Base-by-base conservation (phyloP, 2,329 filamentous ascomycete genomes). In the Neonectria neomacrospora region DNA sequence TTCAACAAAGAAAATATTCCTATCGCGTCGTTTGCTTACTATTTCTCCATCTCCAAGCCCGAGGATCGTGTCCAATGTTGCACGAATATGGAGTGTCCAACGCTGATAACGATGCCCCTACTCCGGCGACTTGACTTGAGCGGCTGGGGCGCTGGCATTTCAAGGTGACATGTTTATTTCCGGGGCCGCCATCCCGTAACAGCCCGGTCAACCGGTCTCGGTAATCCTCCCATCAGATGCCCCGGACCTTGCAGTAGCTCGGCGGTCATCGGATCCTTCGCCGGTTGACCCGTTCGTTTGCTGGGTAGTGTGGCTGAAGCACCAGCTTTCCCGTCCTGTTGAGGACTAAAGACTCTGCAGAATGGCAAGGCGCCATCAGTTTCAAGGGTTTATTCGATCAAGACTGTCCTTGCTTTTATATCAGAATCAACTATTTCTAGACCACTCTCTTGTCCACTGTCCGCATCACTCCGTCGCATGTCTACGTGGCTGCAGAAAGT, bases 211-310 rank as follows among this genome's bases (percentile, higher is more conserved):
- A 7, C 34, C 28, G 16, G 34, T 39, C 22, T 54, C 20, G 34
- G 18, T 30, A 54, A 42, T 16, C 34, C 16, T 42, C 12, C 51
- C 30, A 54, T 42, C 18, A 39, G 51, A 22, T 37, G 14, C 14
- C 14, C 14, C 22, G 32, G 34, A 22, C 22, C 14, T 41, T 54
- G 51, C 51, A 54, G 51, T 54, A 41, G 51, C 22, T 14, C 22
- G 26, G 18, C 51, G 34, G 20, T 7, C 51, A 14, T 18, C 22
- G 28, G 28, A 56, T 56, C 54, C 54, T 48, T 56, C 28, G 54
- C 28, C 26, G 39, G 39, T 28, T 56, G 16, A 16, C 20, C 9
- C 22, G 44, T 28, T 47, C 7, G 22, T n/a, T 47, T 3, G 22
- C 22, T 11, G 16, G 22, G 14, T 37, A 47, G 3, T n/a, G 44